These are phyloP conservation scores for Streptanthus diversifolius DNA, from an alignment of 345 rosid genomes.

Conservation along the genomic window DNA sequence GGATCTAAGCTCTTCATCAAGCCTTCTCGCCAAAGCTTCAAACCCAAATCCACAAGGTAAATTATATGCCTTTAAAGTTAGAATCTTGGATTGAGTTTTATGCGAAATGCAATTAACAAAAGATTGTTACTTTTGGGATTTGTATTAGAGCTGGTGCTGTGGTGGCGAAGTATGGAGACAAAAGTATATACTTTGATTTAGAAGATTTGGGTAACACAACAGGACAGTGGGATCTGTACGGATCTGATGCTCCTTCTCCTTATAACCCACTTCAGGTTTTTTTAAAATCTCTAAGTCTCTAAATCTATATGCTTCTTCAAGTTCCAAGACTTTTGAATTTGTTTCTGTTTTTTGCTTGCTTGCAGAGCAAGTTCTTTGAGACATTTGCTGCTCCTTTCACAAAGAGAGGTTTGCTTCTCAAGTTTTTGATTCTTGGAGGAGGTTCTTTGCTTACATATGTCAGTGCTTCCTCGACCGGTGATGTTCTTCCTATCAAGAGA, in stretches of 20 bases:
- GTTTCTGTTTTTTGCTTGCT: constrained; percentile 23
- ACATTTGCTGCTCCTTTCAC: constrained; percentile 91
- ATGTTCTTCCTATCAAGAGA: constrained; percentile 82
- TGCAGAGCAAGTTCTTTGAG: constrained; percentile 98
- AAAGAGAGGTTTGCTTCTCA: constrained; percentile 90
- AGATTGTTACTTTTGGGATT: neutral
- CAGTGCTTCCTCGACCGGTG: constrained; percentile 64
- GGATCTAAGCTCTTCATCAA: constrained; percentile 73
- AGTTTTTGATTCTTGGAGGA: constrained; percentile 86
- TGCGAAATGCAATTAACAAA: neutral
- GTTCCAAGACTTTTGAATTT: neutral
- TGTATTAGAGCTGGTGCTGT: constrained; percentile 52
- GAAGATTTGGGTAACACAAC: constrained; percentile 97
- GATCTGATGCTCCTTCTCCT: constrained; percentile 97
- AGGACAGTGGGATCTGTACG: constrained; percentile 93
- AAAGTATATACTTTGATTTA: constrained; percentile 94
- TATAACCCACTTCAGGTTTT: constrained; percentile 92
- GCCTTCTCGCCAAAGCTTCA: constrained; percentile 56
- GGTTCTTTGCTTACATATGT: constrained; percentile 68
- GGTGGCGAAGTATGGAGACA: constrained; percentile 91
- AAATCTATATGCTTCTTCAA: neutral
- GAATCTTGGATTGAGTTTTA: constrained; percentile 11
- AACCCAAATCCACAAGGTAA: constrained; percentile 42
- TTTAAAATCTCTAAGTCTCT: neutral
- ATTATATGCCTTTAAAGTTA: neutral